These are phyloP conservation scores for Cyclotella distinguenda DNA, from an alignment of 108 stramenopile species.

Conservation along the genomic window DNA sequence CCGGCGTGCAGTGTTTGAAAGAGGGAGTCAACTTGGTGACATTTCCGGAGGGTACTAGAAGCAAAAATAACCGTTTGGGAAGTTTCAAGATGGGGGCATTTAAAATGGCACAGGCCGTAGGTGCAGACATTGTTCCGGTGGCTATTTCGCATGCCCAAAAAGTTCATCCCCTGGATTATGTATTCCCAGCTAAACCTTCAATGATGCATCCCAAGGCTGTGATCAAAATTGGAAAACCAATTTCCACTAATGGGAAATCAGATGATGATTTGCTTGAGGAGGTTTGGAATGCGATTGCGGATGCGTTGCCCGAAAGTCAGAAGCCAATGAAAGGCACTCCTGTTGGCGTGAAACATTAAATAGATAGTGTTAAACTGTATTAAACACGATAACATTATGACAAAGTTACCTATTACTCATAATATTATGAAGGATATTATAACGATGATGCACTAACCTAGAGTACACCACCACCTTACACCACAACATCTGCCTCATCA, in stretches of 20 bases:
- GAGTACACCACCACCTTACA: no score
- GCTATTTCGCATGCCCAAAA: slow-evolving; percentile 44
- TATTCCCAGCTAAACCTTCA: slow-evolving; percentile 46
- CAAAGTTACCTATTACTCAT: no score
- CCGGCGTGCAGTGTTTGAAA: slow-evolving; percentile 45
- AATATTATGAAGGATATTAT: no score
- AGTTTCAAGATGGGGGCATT: slow-evolving; percentile 68
- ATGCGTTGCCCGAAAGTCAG: slow-evolving; percentile 47
- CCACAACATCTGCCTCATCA: no score
- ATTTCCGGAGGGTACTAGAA: slow-evolving; percentile 62
- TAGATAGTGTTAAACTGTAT: neutral
- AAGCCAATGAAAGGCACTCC: slow-evolving; percentile 45
- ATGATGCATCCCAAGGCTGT: slow-evolving; percentile 22
- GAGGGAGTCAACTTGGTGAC: slow-evolving; percentile 51
- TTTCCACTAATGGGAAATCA: slow-evolving; percentile 44
- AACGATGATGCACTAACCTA: no score
- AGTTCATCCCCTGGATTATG: slow-evolving; percentile 49
- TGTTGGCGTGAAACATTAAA: slow-evolving; percentile 30
- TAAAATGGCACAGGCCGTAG: slow-evolving; percentile 52
- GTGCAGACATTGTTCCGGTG: slow-evolving; percentile 47
- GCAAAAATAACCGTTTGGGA: slow-evolving; percentile 48
- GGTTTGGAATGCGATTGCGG: slow-evolving; percentile 51
- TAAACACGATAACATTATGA: no score
- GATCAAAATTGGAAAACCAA: slow-evolving; percentile 45
- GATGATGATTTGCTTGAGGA: slow-evolving; percentile 49